Conservation (phyloP, 495 filamentous ascomycete genomes). For the Tuber microsphaerosporum region DNA sequence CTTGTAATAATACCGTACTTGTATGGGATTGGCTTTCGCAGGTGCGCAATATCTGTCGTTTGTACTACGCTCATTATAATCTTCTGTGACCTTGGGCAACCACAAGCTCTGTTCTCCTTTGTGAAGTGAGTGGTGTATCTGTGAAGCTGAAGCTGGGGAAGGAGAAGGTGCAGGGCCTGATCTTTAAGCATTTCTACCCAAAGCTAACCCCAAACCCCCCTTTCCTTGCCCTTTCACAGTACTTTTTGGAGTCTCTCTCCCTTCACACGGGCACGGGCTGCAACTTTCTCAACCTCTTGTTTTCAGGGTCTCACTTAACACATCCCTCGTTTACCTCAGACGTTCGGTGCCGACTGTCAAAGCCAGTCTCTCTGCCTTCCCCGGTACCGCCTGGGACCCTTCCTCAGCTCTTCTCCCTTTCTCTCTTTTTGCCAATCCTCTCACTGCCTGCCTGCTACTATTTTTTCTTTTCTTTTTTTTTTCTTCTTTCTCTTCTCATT, state of each 20-base stretch:
- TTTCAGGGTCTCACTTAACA: slow-evolving; percentile 26
- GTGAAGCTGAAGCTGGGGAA: background rate
- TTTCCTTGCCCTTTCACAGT: background rate
- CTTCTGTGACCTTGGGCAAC: background rate
- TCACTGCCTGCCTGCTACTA: slow-evolving; percentile 10
- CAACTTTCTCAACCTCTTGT: background rate
- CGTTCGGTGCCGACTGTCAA: slow-evolving; percentile 19
- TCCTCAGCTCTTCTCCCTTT: slow-evolving; percentile 8
- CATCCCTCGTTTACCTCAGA: background rate
- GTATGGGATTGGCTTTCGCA: background rate
- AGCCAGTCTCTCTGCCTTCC: slow-evolving; percentile 32
- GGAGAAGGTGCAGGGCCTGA: background rate
- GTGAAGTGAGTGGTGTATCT: background rate
- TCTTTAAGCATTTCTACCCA: background rate
- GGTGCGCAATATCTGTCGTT: background rate
- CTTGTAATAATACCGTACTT: background rate
- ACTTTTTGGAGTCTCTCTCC: background rate
- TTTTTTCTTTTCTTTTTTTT: background rate
- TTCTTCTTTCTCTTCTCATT: slow-evolving; percentile 14
- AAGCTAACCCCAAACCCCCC: background rate
- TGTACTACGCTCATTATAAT: background rate
- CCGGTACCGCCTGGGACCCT: background rate
- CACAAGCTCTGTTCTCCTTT: background rate
- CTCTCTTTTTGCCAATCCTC: slow-evolving; percentile 8
- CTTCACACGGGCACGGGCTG: slow-evolving; percentile 2